A percentile compares a stretch with the other conserved stretches of the same genome.
These are phyloP conservation scores for Escallonia rubra DNA, from an alignment of 129 eudicot genomes.

Conservation along the genomic window DNA sequence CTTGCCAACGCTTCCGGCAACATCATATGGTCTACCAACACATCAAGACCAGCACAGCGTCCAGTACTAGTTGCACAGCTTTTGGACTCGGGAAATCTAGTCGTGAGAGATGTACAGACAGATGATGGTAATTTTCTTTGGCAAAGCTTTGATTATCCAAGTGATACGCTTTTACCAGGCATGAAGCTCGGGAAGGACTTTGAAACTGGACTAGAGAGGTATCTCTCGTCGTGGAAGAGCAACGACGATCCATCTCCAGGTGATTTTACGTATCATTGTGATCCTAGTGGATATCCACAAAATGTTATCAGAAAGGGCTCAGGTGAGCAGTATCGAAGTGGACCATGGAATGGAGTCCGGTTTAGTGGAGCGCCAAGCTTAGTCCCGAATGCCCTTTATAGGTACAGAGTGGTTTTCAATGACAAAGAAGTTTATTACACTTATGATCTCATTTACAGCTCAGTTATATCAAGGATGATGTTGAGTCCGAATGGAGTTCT, in stretches of 20 bases:
- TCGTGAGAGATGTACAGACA: not conserved
- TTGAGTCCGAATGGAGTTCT: not conserved
- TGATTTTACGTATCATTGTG: conserved; percentile 1
- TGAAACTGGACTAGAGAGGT: not conserved
- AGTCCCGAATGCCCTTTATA: not conserved
- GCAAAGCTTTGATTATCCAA: conserved; percentile 17
- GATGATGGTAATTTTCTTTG: conserved; percentile 1
- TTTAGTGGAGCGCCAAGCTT: not conserved
- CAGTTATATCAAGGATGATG: not conserved
- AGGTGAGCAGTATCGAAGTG: not conserved
- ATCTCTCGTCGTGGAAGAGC: conserved; percentile 15
- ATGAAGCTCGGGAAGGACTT: conserved; percentile 7
- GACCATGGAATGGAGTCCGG: not conserved
- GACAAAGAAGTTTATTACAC: not conserved
- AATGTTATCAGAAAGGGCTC: not conserved
- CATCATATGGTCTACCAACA: conserved; percentile 6
- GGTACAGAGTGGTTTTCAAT: not conserved
- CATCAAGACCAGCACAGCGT: not conserved
- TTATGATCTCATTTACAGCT: not conserved
- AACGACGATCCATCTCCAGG: conserved; percentile 31
- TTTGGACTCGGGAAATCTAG: conserved; percentile 21
- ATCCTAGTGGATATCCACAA: conserved; percentile 8
- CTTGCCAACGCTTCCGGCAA: not conserved
- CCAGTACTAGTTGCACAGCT: conserved; percentile 5
- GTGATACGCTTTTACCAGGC: conserved; percentile 12